phyloP scores from a whole-genome alignment of 2,329 filamentous ascomycete genomes.

The Colletotrichum endophyticum region DNA sequence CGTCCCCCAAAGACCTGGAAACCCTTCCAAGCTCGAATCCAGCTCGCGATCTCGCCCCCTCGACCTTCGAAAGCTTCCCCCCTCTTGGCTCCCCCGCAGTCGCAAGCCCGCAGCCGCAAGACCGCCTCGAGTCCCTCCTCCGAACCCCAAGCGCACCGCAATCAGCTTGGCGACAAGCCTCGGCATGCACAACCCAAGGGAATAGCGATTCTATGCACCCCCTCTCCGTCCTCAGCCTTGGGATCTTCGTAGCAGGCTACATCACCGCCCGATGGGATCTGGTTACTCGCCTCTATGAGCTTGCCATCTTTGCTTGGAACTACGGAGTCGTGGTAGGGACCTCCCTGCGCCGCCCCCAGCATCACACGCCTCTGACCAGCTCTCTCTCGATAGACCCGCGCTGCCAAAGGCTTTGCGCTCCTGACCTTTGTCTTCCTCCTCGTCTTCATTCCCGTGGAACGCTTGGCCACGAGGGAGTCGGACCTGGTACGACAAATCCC shows the following conservation, averaged over 20 bases:
- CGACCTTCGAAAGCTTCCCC: background rate
- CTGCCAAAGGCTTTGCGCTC: conserved; percentile 82
- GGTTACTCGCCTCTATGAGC: conserved; percentile 94
- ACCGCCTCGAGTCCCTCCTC: background rate
- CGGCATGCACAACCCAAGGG: conserved; percentile 49
- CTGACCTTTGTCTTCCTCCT: conserved; percentile 86
- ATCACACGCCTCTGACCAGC: background rate
- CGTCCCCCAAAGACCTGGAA: background rate
- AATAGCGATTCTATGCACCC: conserved; percentile 83
- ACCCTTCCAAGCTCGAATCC: background rate
- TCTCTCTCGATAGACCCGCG: conserved; percentile 66
- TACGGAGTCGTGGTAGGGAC: conserved; percentile 90
- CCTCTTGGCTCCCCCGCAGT: background rate
- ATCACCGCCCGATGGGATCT: conserved; percentile 99
- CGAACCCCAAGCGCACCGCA: background rate
- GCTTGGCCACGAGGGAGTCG: conserved; percentile 81
- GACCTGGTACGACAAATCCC: conserved; percentile 67
- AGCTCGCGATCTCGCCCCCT: background rate
- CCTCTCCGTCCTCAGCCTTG: conserved; percentile 93
- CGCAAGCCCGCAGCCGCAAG: conserved; percentile 4
- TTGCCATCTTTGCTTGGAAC: conserved; percentile 97
- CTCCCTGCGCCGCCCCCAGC: background rate
- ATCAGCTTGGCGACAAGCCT: conserved; percentile 20
- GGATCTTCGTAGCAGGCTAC: conserved; percentile 99
- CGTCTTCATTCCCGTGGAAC: conserved; percentile 82